phyloP scores from a whole-genome alignment of 257 asterid species.

The Mitragyna speciosa region DNA sequence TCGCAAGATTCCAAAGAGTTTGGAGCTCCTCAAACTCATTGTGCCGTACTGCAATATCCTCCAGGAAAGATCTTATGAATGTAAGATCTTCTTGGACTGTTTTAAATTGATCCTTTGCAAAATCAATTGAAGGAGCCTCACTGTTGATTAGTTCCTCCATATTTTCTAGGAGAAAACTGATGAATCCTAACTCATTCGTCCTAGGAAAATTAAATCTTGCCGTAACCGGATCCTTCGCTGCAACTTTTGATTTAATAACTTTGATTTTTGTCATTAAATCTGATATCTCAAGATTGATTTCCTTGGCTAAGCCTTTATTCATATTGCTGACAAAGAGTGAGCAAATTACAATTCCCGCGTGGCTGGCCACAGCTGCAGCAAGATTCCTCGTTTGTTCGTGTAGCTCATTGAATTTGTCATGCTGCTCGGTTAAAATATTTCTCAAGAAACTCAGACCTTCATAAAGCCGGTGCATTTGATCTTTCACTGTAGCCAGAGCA shows the following conservation, averaged over 20 bases:
- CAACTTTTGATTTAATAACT: background rate
- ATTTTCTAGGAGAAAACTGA: slow-evolving; percentile 6
- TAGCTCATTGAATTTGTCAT: background rate
- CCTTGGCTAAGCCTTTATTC: background rate
- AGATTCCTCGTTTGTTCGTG: background rate
- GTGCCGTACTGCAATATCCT: background rate
- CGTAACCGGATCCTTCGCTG: background rate
- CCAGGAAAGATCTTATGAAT: background rate
- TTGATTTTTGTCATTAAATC: background rate
- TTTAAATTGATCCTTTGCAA: background rate
- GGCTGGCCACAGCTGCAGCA: background rate
- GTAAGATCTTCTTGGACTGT: background rate
- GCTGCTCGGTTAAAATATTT: background rate
- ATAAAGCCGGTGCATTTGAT: background rate
- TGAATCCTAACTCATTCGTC: slow-evolving; percentile 8
- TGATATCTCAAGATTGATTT: background rate
- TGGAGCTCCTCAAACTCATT: background rate
- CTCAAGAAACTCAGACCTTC: slow-evolving; percentile 7
- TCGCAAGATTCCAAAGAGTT: background rate
- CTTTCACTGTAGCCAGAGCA: background rate
- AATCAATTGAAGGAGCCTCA: background rate
- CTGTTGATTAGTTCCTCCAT: background rate
- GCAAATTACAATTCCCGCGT: slow-evolving; percentile 7
- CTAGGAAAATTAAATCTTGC: background rate
- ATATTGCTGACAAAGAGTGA: background rate